Base-by-base conservation (phyloP, 2,329 filamentous ascomycete species). In the Emergomyces africanus region DNA sequence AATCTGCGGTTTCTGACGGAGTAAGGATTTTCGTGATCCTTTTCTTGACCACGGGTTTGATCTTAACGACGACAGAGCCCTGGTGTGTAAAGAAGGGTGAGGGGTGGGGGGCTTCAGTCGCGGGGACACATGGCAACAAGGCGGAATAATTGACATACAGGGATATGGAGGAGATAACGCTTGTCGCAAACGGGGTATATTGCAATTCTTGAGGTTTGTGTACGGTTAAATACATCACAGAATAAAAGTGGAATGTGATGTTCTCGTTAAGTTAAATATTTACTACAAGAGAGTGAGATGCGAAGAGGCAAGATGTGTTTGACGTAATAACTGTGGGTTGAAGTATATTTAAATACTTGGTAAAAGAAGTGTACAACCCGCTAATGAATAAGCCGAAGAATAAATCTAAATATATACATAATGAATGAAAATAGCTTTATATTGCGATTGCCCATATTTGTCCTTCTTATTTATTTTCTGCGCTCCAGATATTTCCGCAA, bases 11-110 rank as follows among this genome's bases (percentile, higher is more conserved):
- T 60, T 55, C 58, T 42, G 14, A 18, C 39, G 46, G 44, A 54
- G 23, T 6, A 20, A 20, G 15, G 28, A 12, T 14, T 37, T 35
- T 39, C n/a, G n/a, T 49, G 23, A 46, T 30, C 23, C n/a, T n/a
- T 49, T 57, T n/a, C 28, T 23, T 53, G 44, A 46, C 59, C 60
- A 58, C n/a, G 55, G 58, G 30, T 18, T 56, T 33, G 60, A n/a
- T 33, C 60, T 49, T 10, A 58, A 18, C 25, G 53, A 55, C 9
- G 53, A 55, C 9, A 39, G 37, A 20, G 53, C 39, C 25, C 53
- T 15, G 1, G 53, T 44, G 3, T 18, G 25, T 14, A 30, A 20
- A 2, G 14, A 30, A 15, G 23, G 37, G 53, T 15, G 23, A 8
- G 53, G 53, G 8, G n/a, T n/a, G 9, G 53, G 39, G 44, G 44